A percentile compares a stretch with the other conserved stretches of the same genome.
These are phyloP conservation scores for Arabidopsis lyrata DNA, from an alignment of 441 rosid species.

Conservation along the genomic window DNA sequence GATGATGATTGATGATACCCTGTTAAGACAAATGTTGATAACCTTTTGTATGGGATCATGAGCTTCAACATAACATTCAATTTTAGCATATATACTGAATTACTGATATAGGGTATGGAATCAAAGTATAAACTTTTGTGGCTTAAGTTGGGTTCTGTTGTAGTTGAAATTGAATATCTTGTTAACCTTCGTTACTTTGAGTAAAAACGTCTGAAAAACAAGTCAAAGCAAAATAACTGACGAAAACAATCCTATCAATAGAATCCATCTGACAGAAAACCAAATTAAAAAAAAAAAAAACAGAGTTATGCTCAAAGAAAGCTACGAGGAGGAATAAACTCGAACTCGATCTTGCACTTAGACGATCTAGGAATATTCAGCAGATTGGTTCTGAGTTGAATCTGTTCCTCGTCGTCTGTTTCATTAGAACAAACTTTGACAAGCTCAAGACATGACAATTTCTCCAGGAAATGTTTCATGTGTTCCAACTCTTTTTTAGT, in stretches of 20 bases:
- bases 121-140: not conserved
- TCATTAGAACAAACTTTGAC: constrained; percentile 1
- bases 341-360: constrained; percentile 2
- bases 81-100: not conserved
- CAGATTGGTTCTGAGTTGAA: not conserved
- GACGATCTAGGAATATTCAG: not conserved
- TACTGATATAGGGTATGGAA: not conserved
- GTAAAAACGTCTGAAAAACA: not conserved
- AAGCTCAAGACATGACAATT: constrained; percentile 5
- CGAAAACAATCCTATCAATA: not conserved
- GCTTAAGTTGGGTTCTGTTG: not conserved
- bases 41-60: not conserved
- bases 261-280: not conserved
- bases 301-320: not conserved
- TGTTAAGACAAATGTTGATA: too few species aligned
- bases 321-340: constrained; percentile 4
- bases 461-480: constrained; percentile 1
- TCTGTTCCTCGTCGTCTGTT: not conserved
- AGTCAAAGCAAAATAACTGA: not conserved
- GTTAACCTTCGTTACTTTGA: not conserved
- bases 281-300: too few species aligned
- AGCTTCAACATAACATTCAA: not conserved
- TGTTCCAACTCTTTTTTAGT: not conserved
- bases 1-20: too few species aligned
- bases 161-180: not conserved